A percentile compares a stretch with the other conserved stretches of the same genome.
These are phyloP conservation scores for Scolecobasidium constrictum DNA, from an alignment of 2,329 filamentous ascomycete species.

Conservation along the genomic window DNA sequence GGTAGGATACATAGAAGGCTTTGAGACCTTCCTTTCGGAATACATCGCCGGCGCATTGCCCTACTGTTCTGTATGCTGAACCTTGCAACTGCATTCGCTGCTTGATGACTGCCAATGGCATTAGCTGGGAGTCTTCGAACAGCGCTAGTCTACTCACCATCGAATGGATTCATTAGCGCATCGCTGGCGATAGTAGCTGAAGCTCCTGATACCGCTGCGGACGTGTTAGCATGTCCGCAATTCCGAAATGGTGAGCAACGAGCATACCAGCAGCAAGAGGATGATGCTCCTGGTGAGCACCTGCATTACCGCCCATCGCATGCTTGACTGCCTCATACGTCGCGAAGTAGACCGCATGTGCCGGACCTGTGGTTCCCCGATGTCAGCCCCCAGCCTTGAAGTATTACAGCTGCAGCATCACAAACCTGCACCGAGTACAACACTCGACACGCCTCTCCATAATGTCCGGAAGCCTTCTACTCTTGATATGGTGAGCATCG, in stretches of 20 bases:
- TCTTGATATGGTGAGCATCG: conserved; percentile 82
- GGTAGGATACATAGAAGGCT: conserved; percentile 97
- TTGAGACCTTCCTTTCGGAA: conserved; percentile 78
- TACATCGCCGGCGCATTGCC: conserved; percentile 78
- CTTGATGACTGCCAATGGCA: conserved; percentile 68
- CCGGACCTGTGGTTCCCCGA: conserved; percentile 56
- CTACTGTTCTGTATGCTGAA: conserved; percentile 80
- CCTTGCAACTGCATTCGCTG: conserved; percentile 98
- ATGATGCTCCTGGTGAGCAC: conserved; percentile 78
- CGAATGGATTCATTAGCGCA: conserved; percentile 98
- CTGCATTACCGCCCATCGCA: conserved; percentile 82
- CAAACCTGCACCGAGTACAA: conserved; percentile 83
- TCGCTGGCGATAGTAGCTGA: conserved; percentile 94
- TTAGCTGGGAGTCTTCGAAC: neutral
- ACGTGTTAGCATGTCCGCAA: conserved; percentile 23
- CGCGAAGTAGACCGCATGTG: conserved; percentile 95
- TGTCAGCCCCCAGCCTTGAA: conserved; percentile 3
- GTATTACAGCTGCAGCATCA: too few relatives aligned
- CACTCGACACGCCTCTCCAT: conserved; percentile 94
- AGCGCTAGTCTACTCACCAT: conserved; percentile 51
- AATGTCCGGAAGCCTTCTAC: conserved; percentile 83
- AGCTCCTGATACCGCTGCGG: conserved; percentile 76
- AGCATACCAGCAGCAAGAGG: conserved; percentile 73
- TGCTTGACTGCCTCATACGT: conserved; percentile 98
- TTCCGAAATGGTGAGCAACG: neutral